A percentile compares a stretch with the other conserved stretches of the same genome.
Evolutionary conservation across 768 basidiomycete genomes (phyloP).

Genomic region (Leccinellum rugosiceps): DNA sequence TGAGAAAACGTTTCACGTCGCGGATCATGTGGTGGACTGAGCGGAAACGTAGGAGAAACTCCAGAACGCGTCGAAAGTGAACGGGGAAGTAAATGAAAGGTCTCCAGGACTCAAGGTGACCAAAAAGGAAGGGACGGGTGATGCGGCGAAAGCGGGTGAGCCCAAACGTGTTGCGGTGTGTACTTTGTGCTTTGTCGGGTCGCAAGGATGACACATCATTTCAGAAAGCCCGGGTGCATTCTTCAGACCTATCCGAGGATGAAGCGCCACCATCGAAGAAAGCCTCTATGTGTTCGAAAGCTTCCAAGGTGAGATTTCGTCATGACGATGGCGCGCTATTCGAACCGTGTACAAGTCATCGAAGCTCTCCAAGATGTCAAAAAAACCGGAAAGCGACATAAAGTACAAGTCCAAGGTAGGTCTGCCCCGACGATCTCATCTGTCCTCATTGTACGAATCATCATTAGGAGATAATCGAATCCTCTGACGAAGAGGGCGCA

Average conservation of each 20-base stretch:
- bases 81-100: not conserved
- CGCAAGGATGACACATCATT: not conserved
- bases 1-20: not conserved
- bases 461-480: slow-evolving; percentile 25
- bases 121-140: slow-evolving; percentile 11
- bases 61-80: slow-evolving; percentile 3
- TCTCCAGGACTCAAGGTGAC: not conserved
- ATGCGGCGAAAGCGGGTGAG: not conserved
- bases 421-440: not conserved
- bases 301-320: slow-evolving; percentile 8
- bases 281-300: slow-evolving; percentile 5
- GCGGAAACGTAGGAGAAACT: slow-evolving; percentile 8
- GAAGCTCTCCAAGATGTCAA: slow-evolving; percentile 10
- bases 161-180: slow-evolving; percentile 17
- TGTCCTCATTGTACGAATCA: not conserved
- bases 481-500: slow-evolving; percentile 26
- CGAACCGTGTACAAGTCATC: slow-evolving; percentile 3
- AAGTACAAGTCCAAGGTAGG: slow-evolving; percentile 28
- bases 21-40: slow-evolving; percentile 1
- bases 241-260: not conserved
- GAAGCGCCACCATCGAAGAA: slow-evolving; percentile 9
- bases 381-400: slow-evolving; percentile 19
- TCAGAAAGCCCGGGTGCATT: not conserved
- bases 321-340: not conserved
- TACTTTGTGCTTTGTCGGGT: not conserved